Conservation (phyloP, 805 yeast genomes). For the Maudiozyma pseudohumilis region DNA sequence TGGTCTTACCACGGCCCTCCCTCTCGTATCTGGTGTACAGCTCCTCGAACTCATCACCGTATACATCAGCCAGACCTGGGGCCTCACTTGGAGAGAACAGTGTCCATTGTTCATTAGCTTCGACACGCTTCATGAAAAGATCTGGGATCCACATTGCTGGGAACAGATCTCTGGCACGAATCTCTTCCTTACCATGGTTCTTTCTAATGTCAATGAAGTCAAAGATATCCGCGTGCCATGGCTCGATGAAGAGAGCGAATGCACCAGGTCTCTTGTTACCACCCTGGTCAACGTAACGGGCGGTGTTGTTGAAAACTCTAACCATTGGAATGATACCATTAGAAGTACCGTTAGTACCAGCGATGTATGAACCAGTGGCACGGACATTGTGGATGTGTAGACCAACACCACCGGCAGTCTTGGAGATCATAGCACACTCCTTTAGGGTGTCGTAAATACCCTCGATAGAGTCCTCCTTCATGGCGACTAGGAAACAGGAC, state of each 20-base stretch:
- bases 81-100: constrained; percentile 81
- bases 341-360: constrained; percentile 86
- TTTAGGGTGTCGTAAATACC: constrained; percentile 85
- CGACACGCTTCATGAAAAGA: constrained; percentile 83
- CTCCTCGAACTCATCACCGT: constrained; percentile 69
- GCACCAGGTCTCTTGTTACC: constrained; percentile 98
- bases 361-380: constrained; percentile 72
- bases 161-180: constrained; percentile 84
- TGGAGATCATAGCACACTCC: constrained; percentile 80
- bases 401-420: constrained; percentile 92
- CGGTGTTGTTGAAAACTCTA: constrained; percentile 86
- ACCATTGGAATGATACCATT: constrained; percentile 90
- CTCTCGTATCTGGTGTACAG: constrained; percentile 63
- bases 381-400: constrained; percentile 78
- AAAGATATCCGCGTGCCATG: constrained; percentile 90
- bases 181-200: constrained; percentile 90
- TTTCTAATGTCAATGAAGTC: constrained; percentile 78
- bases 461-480: constrained; percentile 88
- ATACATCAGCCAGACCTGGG: constrained; percentile 71
- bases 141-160: constrained; percentile 92
- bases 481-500: constrained; percentile 85
- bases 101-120: constrained; percentile 71
- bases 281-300: constrained; percentile 94
- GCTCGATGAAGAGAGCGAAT: constrained; percentile 83
- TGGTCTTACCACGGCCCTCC: constrained; percentile 48